Evolutionary conservation across 1,284 basidiomycete species (phyloP), one percentile per base, ranked within the genome.

Genomic region (Rhizoctonia solani): DNA sequence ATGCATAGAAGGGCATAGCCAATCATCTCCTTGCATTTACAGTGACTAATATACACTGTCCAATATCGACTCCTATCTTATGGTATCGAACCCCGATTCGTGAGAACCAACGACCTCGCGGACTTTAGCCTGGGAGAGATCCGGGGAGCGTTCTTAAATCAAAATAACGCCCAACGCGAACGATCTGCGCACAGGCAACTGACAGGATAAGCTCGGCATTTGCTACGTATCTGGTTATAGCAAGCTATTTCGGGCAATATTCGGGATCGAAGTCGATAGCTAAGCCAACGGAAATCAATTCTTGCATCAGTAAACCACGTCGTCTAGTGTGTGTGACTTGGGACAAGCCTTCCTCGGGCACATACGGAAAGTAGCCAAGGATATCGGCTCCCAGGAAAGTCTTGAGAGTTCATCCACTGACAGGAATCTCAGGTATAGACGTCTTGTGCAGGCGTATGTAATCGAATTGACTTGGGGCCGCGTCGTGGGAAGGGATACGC

Each of bases 1-100:
- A 67, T 70, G 66, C 59, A 68, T 42, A 54, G 65, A 54, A 68
- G 59, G 44, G 42, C 56, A 27, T 68, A 32, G 65, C 47, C 46
- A 52, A 25, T 39, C 42, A 61, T 50, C 19, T 37, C 32, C n/a
- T 42, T 30, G 37, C 27, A 42, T 65, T 53, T 32, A n/a, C 25
- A 23, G 29, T 19, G 27, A 65, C 44, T 16, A 29, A 65, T 53
- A 52, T 39, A 52, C 44, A 25, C 59, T 54, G 23, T 49, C 41
- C 14, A 3, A 27, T 3, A 25, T 27, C 46, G 21, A 49, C 5
- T 13, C 2, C 23, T 4, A 16, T 21, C n/a, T 44, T 16, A 44
- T n/a, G 19, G 34, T 46, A 49, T 21, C 8, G 9, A 27, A 21
- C 23, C 23, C 25, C 32, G 59, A 30, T 19, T 16, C 49, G 59